These are phyloP conservation scores for Eucalyptus regnans DNA, from an alignment of 345 rosid species.

Conservation along the genomic window DNA sequence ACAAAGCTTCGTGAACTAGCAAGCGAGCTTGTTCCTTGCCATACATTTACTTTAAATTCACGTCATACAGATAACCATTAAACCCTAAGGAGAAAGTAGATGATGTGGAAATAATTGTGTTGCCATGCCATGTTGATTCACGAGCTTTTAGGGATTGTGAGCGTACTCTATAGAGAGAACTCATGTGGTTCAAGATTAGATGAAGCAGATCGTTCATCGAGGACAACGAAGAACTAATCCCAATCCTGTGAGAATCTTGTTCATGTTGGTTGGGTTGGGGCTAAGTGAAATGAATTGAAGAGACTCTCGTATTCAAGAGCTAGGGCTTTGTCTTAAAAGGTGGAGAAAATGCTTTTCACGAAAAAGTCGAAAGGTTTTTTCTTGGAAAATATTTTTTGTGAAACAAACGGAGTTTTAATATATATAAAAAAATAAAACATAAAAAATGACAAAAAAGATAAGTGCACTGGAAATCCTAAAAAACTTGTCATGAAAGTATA, in stretches of 20 bases:
- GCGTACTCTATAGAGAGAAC: neutral
- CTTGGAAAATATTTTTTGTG: no score
- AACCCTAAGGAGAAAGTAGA: neutral
- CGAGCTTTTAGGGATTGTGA: neutral
- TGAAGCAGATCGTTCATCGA: neutral
- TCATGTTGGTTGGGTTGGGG: neutral
- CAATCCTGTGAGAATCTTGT: neutral
- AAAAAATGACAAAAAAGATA: no score
- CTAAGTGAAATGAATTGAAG: neutral
- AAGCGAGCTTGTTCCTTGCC: neutral
- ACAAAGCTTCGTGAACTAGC: neutral
- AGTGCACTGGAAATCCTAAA: rapidly evolving
- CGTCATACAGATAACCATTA: neutral
- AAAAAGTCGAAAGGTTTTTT: no score
- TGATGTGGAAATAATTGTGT: neutral
- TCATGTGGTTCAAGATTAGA: no score
- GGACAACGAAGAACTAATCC: neutral
- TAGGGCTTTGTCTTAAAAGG: neutral
- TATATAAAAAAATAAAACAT: no score
- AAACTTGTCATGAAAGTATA: neutral
- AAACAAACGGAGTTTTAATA: no score
- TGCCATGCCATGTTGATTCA: neutral
- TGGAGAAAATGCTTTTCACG: neutral
- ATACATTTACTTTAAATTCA: neutral
- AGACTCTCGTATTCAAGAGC: neutral